These are phyloP conservation scores for Phytophthora multivora DNA, from an alignment of 352 stramenopile species.

Conservation along the genomic window DNA sequence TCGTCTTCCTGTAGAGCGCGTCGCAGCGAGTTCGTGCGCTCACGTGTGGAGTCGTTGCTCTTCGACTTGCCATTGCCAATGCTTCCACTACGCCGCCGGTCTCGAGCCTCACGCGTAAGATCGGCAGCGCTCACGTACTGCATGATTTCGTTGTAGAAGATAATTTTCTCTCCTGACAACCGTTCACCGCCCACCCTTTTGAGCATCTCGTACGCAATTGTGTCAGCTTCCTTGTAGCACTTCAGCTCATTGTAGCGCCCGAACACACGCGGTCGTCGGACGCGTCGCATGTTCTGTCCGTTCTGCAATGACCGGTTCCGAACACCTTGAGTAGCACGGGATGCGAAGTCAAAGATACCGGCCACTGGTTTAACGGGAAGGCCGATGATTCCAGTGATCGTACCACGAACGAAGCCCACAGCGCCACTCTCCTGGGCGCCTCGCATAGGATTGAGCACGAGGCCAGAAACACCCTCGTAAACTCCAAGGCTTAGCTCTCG, in stretches of 20 bases:
- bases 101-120: conserved; percentile 76
- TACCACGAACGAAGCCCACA: conserved; percentile 85
- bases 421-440: conserved; percentile 79
- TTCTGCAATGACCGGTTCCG: conserved; percentile 84
- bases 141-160: conserved; percentile 89
- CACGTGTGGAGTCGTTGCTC: conserved; percentile 59
- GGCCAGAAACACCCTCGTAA: conserved; percentile 82
- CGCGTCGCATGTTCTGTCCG: conserved; percentile 75
- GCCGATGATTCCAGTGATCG: conserved; percentile 87
- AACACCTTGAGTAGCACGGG: conserved; percentile 83
- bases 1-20: conserved; percentile 72
- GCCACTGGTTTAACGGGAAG: conserved; percentile 87
- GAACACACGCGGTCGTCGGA: conserved; percentile 85
- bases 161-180: conserved; percentile 83
- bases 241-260: conserved; percentile 90
- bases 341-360: conserved; percentile 91
- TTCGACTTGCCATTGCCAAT: conserved; percentile 39
- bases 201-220: conserved; percentile 85
- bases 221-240: conserved; percentile 89
- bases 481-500: conserved; percentile 85
- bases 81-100: conserved; percentile 44
- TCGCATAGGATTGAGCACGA: conserved; percentile 84
- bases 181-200: conserved; percentile 72
- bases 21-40: conserved; percentile 73
- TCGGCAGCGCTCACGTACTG: conserved; percentile 76